phyloP scores from a whole-genome alignment of 2,329 filamentous ascomycete species.

The Colletotrichum australisinense region DNA sequence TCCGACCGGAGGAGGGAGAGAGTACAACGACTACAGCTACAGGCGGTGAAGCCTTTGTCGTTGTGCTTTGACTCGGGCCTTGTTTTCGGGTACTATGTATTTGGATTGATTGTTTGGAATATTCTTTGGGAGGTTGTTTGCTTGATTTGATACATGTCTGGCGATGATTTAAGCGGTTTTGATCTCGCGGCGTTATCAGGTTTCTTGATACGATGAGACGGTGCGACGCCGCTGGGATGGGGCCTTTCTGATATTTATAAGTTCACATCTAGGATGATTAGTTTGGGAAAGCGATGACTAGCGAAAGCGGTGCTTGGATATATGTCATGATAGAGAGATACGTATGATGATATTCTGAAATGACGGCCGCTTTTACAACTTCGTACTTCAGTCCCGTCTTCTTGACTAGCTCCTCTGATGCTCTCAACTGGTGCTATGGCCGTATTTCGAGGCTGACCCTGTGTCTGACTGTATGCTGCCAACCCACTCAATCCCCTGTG shows the following conservation, averaged over 20 bases:
- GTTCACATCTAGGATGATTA: background rate
- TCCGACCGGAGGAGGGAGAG: slow-evolving; percentile 46
- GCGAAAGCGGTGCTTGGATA: background rate
- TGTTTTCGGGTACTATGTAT: background rate
- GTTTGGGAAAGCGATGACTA: background rate
- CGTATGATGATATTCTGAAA: slow-evolving; percentile 15
- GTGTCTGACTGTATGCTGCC: too few species aligned
- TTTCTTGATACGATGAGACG: background rate
- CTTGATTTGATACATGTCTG: background rate
- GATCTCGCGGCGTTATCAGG: background rate
- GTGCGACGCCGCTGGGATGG: background rate
- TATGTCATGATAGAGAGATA: background rate
- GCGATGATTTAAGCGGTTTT: background rate
- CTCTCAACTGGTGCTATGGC: too few species aligned
- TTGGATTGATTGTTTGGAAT: background rate
- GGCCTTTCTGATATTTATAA: background rate
- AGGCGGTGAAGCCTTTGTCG: background rate
- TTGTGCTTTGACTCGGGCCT: background rate
- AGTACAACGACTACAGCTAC: slow-evolving; percentile 46
- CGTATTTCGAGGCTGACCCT: too few species aligned
- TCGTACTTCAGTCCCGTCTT: background rate
- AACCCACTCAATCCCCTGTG: too few species aligned
- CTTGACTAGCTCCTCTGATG: too few species aligned
- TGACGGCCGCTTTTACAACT: background rate
- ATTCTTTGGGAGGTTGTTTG: background rate